Evolutionary conservation across 1,139 yeast genomes (phyloP).

Genomic region (Geotrichum australiense): DNA sequence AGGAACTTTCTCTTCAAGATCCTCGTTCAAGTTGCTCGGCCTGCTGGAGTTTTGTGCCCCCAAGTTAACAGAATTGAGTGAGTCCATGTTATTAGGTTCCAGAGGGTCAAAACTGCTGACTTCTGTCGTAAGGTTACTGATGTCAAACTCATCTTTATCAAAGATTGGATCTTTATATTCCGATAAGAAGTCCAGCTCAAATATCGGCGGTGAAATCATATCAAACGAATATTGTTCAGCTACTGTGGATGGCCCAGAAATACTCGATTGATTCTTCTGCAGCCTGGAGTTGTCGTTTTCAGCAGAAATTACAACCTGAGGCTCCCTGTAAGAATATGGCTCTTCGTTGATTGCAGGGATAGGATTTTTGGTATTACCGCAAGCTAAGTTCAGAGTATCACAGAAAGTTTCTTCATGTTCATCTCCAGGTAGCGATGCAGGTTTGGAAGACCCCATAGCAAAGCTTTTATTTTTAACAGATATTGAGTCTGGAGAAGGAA

Average conservation of each 20-base stretch:
- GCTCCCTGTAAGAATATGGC: slow-evolving; percentile 20
- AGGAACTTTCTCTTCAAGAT: slow-evolving; percentile 28
- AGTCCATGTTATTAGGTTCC: slow-evolving; percentile 4
- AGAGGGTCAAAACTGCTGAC: slow-evolving; percentile 14
- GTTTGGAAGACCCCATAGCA: not conserved
- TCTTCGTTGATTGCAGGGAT: slow-evolving; percentile 39
- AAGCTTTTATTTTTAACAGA: not conserved
- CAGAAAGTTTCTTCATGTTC: slow-evolving; percentile 52
- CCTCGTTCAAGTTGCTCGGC: slow-evolving; percentile 23
- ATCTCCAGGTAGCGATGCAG: not conserved
- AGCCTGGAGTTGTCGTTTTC: too few species aligned
- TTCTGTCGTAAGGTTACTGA: slow-evolving; percentile 12
- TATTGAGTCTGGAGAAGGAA: not conserved
- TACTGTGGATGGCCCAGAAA: not conserved
- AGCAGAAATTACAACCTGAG: slow-evolving; percentile 1
- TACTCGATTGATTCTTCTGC: not conserved
- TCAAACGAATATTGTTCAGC: not conserved
- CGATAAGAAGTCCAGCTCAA: slow-evolving; percentile 31
- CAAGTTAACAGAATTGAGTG: not conserved
- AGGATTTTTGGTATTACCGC: slow-evolving; percentile 62
- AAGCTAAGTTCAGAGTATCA: slow-evolving; percentile 64
- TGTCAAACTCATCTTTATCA: slow-evolving; percentile 18
- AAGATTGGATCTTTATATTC: slow-evolving; percentile 34
- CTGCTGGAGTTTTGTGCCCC: not conserved
- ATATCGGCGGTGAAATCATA: slow-evolving; percentile 23